Base-by-base conservation (phyloP, 1,284 basidiomycete species). In the Cutaneotrichosporon spelunceum region DNA sequence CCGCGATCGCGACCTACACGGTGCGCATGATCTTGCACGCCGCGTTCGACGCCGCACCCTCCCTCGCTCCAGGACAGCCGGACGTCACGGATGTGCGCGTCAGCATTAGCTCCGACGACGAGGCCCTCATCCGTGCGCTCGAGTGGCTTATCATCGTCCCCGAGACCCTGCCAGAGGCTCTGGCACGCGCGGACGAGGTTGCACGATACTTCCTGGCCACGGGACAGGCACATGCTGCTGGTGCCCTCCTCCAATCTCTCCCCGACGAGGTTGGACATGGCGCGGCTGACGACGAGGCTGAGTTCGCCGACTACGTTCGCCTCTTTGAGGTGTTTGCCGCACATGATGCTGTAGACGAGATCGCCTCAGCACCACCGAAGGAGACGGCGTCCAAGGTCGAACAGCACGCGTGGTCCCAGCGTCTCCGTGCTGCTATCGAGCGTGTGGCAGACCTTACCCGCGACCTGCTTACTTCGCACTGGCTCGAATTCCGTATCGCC, bases 121-220 rank as follows among this genome's bases (percentile, higher is more conserved):
- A 82, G 45, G 79, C 89, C 53, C 82, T 99, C 10, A 83, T 97
- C 55, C 85, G 92, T 10, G 89, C 90, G 0, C 87, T 98, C 61
- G 94, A 98, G 73, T 99, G 95, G 95, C 90, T 95, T 50, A 90
- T 86, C 0, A 90, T 92, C 75, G 81, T 85, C 65, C 84, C 86
- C 45, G 80, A 83, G 21, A 95, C 91, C 1, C 86, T 87, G 66
- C 79, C 82, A n/a, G 87, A 87, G 19, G 92, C 92, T 0, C 80
- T 96, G 4, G 84, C 88, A 70, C 90, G 93, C 70, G 87, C 90
- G 2, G 92, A 93, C 64, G 86, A 89, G 44, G 88, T 94, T 56
- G 77, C 91, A 60, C 86, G 93, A 16, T 92, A 91, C 74, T 91
- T 95, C 82, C 84, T 96, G 21, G 91, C 85, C 14, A 82, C 85